phyloP scores from a whole-genome alignment of 2,329 filamentous ascomycete species.

The Diaporthe longicolla region DNA sequence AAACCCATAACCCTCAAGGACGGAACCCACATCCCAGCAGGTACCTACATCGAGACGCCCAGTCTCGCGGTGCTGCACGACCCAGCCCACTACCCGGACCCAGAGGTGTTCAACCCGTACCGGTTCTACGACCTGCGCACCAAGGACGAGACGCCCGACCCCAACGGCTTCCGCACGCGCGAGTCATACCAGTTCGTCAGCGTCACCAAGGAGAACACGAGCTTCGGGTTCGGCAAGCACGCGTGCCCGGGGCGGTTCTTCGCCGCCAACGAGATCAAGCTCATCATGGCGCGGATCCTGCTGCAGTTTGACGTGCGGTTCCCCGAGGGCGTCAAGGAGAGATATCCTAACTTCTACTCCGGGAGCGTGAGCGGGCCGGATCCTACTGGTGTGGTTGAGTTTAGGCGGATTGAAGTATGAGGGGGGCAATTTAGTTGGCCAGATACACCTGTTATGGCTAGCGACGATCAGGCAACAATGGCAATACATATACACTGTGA shows the following conservation, averaged over 20 bases:
- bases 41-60: conserved; percentile 55
- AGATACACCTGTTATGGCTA: too few species aligned
- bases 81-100: conserved; percentile 51
- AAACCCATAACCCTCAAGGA: conserved; percentile 64
- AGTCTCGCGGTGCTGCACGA: conserved; percentile 54
- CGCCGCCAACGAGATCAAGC: conserved; percentile 48
- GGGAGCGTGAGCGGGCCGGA: conserved; percentile 35
- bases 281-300: conserved; percentile 45
- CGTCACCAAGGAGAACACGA: conserved; percentile 50
- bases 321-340: conserved; percentile 19
- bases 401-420: conserved; percentile 24
- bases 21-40: conserved; percentile 60
- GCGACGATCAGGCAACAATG: not conserved
- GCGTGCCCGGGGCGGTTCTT: conserved; percentile 52
- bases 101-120: conserved; percentile 53
- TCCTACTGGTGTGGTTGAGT: conserved; percentile 28
- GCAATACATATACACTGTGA: not conserved
- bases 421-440: too few species aligned
- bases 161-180: conserved; percentile 47
- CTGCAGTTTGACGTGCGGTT: conserved; percentile 44
- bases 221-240: conserved; percentile 54
- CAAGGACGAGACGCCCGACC: conserved; percentile 44
- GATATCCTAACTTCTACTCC: conserved; percentile 32
- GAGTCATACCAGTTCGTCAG: conserved; percentile 55
- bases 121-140: conserved; percentile 53